These are phyloP conservation scores for Inonotus obliquus DNA, from an alignment of 1,284 basidiomycete genomes.

Conservation along the genomic window DNA sequence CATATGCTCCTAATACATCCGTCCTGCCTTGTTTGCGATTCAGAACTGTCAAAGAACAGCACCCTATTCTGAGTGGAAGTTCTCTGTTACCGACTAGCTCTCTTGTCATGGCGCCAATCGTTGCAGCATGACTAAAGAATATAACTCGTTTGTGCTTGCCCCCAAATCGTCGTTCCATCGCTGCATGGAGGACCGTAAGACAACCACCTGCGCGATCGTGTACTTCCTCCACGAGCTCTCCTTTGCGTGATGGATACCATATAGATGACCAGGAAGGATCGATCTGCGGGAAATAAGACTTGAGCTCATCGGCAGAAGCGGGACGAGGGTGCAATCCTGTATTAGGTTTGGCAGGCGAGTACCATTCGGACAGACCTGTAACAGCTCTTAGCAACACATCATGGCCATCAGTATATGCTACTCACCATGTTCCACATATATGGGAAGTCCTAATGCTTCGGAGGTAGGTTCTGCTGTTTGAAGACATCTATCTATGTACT, in stretches of 20 bases:
- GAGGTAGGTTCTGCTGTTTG: slow-evolving; percentile 72
- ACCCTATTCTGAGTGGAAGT: slow-evolving; percentile 57
- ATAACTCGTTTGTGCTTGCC: slow-evolving; percentile 48
- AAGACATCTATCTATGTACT: slow-evolving; percentile 67
- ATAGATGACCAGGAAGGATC: slow-evolving; percentile 58
- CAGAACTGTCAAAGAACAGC: slow-evolving; percentile 60
- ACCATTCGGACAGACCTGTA: slow-evolving; percentile 80
- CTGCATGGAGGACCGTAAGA: slow-evolving; percentile 46
- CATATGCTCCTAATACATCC: slow-evolving; percentile 40
- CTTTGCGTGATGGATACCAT: slow-evolving; percentile 66
- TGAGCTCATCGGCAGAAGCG: slow-evolving; percentile 45
- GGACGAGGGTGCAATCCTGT: slow-evolving; percentile 75
- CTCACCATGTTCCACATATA: slow-evolving; percentile 65
- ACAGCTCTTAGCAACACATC: background rate
- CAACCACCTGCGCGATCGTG: slow-evolving; percentile 58
- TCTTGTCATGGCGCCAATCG: slow-evolving; percentile 65
- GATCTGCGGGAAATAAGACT: slow-evolving; percentile 52
- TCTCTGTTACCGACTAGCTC: slow-evolving; percentile 50
- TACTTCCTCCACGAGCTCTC: slow-evolving; percentile 61
- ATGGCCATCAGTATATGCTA: slow-evolving; percentile 1
- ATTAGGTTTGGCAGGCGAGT: slow-evolving; percentile 62
- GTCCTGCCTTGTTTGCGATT: slow-evolving; percentile 28
- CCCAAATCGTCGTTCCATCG: slow-evolving; percentile 42
- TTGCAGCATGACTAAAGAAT: slow-evolving; percentile 77
- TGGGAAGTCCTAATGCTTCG: slow-evolving; percentile 55